Base-by-base conservation (phyloP, 805 yeast genomes). In the Saccharomycopsis malanga region DNA sequence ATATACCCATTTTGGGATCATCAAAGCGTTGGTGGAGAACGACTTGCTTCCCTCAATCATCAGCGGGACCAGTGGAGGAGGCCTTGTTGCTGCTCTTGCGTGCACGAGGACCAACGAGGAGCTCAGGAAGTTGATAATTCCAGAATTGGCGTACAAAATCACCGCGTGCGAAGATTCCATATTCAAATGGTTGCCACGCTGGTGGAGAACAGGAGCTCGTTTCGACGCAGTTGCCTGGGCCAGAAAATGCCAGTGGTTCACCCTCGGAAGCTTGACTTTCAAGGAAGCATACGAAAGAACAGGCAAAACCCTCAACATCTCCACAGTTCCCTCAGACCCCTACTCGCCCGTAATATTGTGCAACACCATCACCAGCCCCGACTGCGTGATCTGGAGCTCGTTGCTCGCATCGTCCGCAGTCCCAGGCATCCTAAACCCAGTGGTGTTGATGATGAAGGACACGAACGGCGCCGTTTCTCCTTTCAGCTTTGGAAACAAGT, bases 1-100 rank as follows among this genome's bases (percentile, higher is more conserved):
- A 1, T 81, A 82, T 55, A 77, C 80, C 27, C 94, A 84, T 61
- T 80, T 83, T 62, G 94, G 94, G 2, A 76, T 84, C 2, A 71
- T 83, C 23, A 80, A 79, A 53, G 89, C 88, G 0, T 61, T 85
- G 34, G 62, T 83, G 4, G 88, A 85, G 49, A 73, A 74, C 48
- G 82, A 80, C 58, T 63, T 76, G 42, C 64, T 84, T 43, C 94
- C 94, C 1, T 69, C 70, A 3, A 81, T 84, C 32, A 68, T 85
- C 6, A 75, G 85, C 30, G 94, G 94, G 1, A 84, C 93, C 0
- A 79, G 87, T 0, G 91, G 93, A 1, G 94, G 94, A 14, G 91
- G 88, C 1, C 63, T 83, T 10, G 77, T 83, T 12, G 89, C 93
- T 0, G 85, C 88, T 0, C 61, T 84, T 34, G 76, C 83, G 0